Evolutionary conservation across 2,329 filamentous ascomycete species (phyloP), one percentile per base, ranked within the genome.

Genomic region (Huntiella moniliformis): DNA sequence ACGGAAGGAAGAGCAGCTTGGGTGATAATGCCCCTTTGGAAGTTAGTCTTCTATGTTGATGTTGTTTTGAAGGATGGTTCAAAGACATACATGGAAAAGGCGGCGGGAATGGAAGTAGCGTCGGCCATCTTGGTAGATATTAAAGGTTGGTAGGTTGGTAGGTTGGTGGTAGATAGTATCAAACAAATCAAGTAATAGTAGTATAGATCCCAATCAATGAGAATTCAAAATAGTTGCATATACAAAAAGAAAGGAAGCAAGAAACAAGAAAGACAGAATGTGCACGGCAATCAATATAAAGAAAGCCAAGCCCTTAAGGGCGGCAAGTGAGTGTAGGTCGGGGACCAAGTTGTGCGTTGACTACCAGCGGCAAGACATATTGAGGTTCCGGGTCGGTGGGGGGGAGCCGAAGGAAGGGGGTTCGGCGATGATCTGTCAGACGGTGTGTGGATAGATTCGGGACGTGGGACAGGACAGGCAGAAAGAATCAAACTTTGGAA

Each of bases 21-120:
- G 55, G 68, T 68, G 53, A 72, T 63, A 47, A 74, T 62, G 71
- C 64, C 52, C 71, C 72, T 70, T 74, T 59, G 56, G 74, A 73
- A 51, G 69, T 67, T 51, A 68, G 67, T 56, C 69, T 58, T 51
- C 73, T 1, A 7, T 36, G 34, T 28, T 28, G 22, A 6, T 3
- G 22, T 63, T 51, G 8, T n/a, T 11, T 63, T 56, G 51, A 61
- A 58, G 50, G 64, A 63, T 51, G 63, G 63, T 69, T 73, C 72
- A 56, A 49, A 52, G 50, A 52, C 51, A 47, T 50, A 33, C 46
- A 46, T 42, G 31, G 38, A 45, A 38, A 49, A 47, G 44, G 51
- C 51, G 47, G 51, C 44, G 22, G 22, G 22, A 3, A 28, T 28
- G 22, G 22, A 28, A 28, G 22, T 2, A 28, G 15, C 34, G 12